Base-by-base conservation (phyloP, 192 early-diverging fungal species). In the Entomortierella lignicola region DNA sequence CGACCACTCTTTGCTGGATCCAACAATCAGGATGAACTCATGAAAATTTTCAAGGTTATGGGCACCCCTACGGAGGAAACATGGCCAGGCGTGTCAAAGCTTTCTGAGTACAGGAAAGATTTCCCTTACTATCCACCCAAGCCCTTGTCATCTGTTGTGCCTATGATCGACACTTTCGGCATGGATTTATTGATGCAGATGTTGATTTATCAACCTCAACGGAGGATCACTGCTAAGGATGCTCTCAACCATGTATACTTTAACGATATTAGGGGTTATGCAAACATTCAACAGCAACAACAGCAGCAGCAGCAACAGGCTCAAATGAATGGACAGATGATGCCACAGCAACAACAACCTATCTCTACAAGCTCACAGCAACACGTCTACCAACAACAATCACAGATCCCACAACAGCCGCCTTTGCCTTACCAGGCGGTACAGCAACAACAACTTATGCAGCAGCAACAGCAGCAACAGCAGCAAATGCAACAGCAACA, bases 1-100 rank as follows among this genome's bases (percentile, higher is more conserved):
- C 82, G 91, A 31, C 93, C 93, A 12, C 83, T 95, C 56, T 95
- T 94, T 74, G 91, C 94, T 13, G 94, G 94, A 58, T 90, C 89
- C 30, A 92, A 86, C 70, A 94, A 91, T 60, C 92, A 93, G 59
- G 93, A 95, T 79, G 92, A 95, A 80, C 84, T 95, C 21, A 39
- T 89, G 62, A 89, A 91, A 71, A 94, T 95, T 37, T 95, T 95
- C 82, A 87, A 90, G 37, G 82, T 90, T 39, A 88, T 94, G 86
- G 93, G 94, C 26, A 93, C 93, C 20, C 94, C 93, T 1, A 92
- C 84, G 2, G 90, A 92, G 73, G 74, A 83, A 43, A 94, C 90
- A 0, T 95, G 94, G 93, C 91, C 90, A 6, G 86, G 88, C 0
- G 92, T 92, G 23, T 84, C 88, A 53, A 81, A 90, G 63, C 82